Evolutionary conservation across 352 stramenopile genomes (phyloP).

Genomic region (Aphanomyces invadans): DNA sequence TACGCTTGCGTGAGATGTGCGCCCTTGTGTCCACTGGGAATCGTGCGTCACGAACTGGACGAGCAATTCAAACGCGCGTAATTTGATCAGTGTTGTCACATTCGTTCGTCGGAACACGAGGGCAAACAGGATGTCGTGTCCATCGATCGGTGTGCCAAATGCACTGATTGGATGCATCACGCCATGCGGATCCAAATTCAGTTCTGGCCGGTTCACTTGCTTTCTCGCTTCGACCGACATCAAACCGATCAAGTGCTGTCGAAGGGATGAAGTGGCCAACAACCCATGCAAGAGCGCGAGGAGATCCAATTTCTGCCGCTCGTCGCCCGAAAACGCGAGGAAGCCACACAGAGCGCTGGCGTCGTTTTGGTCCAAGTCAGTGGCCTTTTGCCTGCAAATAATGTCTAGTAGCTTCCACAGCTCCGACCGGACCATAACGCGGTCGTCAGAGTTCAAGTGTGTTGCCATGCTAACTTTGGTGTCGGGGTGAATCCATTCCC

Average conservation of each 20-base stretch:
- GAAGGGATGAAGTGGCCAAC: background rate
- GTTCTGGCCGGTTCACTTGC: slow-evolving; percentile 2
- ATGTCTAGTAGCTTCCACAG: slow-evolving; percentile 8
- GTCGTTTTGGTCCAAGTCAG: background rate
- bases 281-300: background rate
- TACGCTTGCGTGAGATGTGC: background rate
- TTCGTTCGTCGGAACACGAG: slow-evolving; percentile 8
- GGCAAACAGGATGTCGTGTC: slow-evolving; percentile 3
- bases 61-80: slow-evolving; percentile 2
- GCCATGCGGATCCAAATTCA: slow-evolving; percentile 11
- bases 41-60: background rate
- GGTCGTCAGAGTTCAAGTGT: slow-evolving; percentile 8
- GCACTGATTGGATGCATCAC: background rate
- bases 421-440: background rate
- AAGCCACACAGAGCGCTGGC: slow-evolving; percentile 10
- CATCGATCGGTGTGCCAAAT: background rate
- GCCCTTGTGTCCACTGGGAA: background rate
- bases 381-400: background rate
- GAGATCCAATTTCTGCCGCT: slow-evolving; percentile 10
- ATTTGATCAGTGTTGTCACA: background rate
- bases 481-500: slow-evolving; percentile 22
- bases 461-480: slow-evolving; percentile 6
- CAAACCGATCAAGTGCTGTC: background rate
- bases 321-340: slow-evolving; percentile 21
- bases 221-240: background rate